phyloP scores from a whole-genome alignment of 345 rosid genomes.

The Citrus trifoliata region DNA sequence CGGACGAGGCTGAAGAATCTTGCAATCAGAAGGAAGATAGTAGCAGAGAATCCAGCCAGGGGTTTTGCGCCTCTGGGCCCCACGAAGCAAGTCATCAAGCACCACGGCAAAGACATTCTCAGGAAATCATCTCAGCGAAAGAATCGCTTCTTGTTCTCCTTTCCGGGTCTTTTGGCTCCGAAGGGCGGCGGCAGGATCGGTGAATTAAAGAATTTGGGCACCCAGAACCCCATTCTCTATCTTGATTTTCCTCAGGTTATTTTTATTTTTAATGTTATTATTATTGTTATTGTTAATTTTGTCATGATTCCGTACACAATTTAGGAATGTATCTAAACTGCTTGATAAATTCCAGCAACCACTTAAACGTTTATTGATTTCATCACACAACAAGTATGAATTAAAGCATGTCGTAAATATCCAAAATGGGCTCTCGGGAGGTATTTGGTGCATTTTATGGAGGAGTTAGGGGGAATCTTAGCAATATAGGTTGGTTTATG shows the following conservation, averaged over 20 bases:
- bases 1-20: slow-evolving; percentile 51
- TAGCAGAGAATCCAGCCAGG: slow-evolving; percentile 47
- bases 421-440: no score
- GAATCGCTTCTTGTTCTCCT: slow-evolving; percentile 67
- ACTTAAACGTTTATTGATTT: background rate
- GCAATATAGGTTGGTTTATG: background rate
- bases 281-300: no score
- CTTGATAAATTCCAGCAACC: background rate
- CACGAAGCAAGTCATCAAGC: slow-evolving; percentile 59
- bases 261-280: background rate
- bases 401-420: no score
- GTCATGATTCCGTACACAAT: no score
- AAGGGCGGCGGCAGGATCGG: slow-evolving; percentile 73
- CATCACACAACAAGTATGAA: background rate
- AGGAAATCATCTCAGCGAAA: slow-evolving; percentile 81
- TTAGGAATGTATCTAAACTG: no score
- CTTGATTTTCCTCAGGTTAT: slow-evolving; percentile 69
- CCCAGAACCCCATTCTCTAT: slow-evolving; percentile 86
- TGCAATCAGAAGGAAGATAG: slow-evolving; percentile 38
- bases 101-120: slow-evolving; percentile 75
- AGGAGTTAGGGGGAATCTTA: background rate
- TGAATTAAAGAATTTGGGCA: slow-evolving; percentile 69
- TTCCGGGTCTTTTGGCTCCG: slow-evolving; percentile 74
- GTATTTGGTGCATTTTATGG: background rate
- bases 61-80: slow-evolving; percentile 42